Evolutionary conservation across 805 yeast genomes (phyloP), one percentile per base, ranked within the genome.

Genomic region (Ogataea glucozyma): DNA sequence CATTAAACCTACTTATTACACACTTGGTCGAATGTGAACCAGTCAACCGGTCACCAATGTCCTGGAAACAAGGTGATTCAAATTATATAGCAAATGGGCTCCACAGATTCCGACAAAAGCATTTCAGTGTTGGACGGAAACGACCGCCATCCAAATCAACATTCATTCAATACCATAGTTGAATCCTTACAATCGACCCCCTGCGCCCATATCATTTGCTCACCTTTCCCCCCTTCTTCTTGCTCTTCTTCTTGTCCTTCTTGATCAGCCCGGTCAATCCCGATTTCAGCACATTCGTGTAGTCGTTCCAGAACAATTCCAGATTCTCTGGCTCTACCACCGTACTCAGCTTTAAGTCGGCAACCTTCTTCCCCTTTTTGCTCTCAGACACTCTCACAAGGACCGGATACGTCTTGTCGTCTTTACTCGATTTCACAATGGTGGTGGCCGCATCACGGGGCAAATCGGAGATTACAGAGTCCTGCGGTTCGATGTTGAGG

Each of bases 241-340:
- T 73, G 60, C 75, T 72, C 69, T 78, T 81, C 68, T 75, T 76
- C 40, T 87, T 88, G 46, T 85, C 88, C 69, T 87, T 88, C 76
- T 84, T 87, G 59, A 80, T 76, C 62, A 90, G 72, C 1, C 96
- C 96, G 3, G 69, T 68, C 62, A 86, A 79, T 4, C 93, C 90
- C 17, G 71, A 59, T 60, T 87, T 89, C 43, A 89, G 71, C 0
- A 76, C 76, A 31, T 78, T 79, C 1, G 87, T 66, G 64, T 89
- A 90, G 19, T 79, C 81, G 31, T 64, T 61, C 97, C 97, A 90
- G 61, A 90, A 90, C 46, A 69, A 61, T 49, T 82, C 87, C 51
- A 90, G 68, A 3, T 75, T 65, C 1, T 71, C 75, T 1, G 81
- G 69, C 20, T 76, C 75, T 6, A 90, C 89, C 10, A 83, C 77